Evolutionary conservation across 805 yeast species (phyloP).

Genomic region (Wickerhamiella alocasiicola): DNA sequence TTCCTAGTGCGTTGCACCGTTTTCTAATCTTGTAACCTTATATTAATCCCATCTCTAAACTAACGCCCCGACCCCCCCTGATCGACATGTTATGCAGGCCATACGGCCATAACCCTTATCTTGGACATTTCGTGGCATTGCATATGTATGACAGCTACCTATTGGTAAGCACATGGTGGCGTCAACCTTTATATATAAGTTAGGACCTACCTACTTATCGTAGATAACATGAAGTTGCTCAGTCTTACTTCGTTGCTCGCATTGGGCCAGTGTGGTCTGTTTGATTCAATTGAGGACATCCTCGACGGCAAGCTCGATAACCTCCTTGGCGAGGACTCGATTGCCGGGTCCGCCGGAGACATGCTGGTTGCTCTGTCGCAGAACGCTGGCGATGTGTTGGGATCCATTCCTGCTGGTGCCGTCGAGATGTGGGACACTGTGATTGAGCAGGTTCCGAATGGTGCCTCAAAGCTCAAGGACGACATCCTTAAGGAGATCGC

Average conservation of each 20-base stretch:
- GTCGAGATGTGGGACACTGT: constrained; percentile 25
- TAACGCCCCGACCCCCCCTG: no score
- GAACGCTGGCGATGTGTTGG: constrained; percentile 15
- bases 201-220: neutral
- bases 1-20: no score
- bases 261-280: constrained; percentile 9
- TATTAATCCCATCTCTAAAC: no score
- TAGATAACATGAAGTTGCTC: constrained; percentile 11
- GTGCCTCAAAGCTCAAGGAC: constrained; percentile 20
- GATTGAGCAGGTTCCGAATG: constrained; percentile 21
- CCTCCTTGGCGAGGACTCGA: constrained; percentile 1
- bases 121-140: constrained; percentile 4
- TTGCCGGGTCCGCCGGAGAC: constrained; percentile 10
- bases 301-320: constrained; percentile 6
- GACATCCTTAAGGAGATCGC: constrained; percentile 17
- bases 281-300: constrained; percentile 9
- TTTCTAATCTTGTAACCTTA: no score
- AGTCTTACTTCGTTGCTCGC: constrained; percentile 8
- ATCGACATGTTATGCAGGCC: no score
- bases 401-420: constrained; percentile 23
- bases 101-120: no score
- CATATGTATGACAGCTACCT: neutral
- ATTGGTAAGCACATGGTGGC: constrained; percentile 1
- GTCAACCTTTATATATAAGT: constrained; percentile 1
- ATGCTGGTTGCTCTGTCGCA: constrained; percentile 23